Evolutionary conservation across 441 rosid genomes (phyloP), one percentile per base, ranked within the genome.

Genomic region (Viola pubescens): DNA sequence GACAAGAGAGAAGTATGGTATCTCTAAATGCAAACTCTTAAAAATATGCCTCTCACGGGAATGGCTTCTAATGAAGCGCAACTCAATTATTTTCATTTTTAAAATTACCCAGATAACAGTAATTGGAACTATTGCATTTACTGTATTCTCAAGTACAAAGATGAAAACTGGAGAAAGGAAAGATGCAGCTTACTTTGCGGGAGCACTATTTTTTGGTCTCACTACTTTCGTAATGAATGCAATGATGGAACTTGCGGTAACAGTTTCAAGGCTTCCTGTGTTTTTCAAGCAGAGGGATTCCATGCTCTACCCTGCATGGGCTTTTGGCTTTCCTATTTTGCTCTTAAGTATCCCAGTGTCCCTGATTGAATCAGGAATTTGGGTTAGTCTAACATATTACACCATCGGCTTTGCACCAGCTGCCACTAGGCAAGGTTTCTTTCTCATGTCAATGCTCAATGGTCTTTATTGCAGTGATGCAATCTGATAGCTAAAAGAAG

Each of bases 341-440:
- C 54, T 85, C 52, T 81, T 80, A n/a, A 75, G 84, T 19, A 79
- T 85, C 52, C 92, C 92, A 0, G 59, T 86, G 45, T 83, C 91
- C 5, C 45, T 81, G 16, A 6, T 81, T 9, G 88, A 85, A 63
- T 85, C 91, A 3, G 81, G 65, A 12, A 81, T 85, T 60, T 85
- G 91, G 91, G 69, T 81, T 40, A 9, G 72, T 45, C 81, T 82
- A 26, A 85, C 91, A 7, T 85, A 85, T 68, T 85, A 85, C 73
- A 75, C 91, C 7, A 79, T 82, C 19, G 88, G 91, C 34, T 82
- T 85, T 62, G 86, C 91, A 37, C 91, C 91, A 5, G 47, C 85
- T 51, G 74, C 88, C 52, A 58, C 72, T 46, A 73, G 91, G 91
- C 75, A 71, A 64, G 60, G 58, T n/a, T 57, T 52, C 8, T 44